Percentiles rank a stretch among this genome's conserved stretches.
Evolutionary conservation across 306 rosid species (phyloP).

Genomic region (Quercus berberidifolia): DNA sequence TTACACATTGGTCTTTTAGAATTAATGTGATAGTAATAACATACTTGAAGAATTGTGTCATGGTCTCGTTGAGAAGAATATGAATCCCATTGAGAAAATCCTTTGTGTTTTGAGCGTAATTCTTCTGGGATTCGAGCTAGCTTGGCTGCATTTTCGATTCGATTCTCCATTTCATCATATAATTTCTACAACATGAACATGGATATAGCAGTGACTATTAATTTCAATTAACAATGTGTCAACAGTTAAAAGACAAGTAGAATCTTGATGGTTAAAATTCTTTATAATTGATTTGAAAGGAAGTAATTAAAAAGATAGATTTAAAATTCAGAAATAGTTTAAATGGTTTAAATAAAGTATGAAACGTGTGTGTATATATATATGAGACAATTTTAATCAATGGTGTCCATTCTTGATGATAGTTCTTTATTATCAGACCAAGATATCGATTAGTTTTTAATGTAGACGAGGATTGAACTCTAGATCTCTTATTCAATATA

Average conservation of each 20-base stretch:
- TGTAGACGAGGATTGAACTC: fast-evolving
- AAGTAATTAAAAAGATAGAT: too few relatives aligned
- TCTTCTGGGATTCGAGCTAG: constrained; percentile 52
- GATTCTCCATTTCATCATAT: constrained; percentile 61
- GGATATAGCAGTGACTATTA: not conserved
- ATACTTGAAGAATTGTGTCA: constrained; percentile 65
- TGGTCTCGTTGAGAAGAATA: constrained; percentile 65
- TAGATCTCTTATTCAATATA: too few relatives aligned
- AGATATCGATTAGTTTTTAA: fast-evolving
- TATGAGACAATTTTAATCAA: too few relatives aligned
- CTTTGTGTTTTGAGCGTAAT: constrained; percentile 31
- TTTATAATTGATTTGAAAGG: too few relatives aligned
- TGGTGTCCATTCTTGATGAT: fast-evolving
- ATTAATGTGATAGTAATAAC: not conserved
- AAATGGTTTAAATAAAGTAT: too few relatives aligned
- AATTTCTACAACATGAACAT: constrained; percentile 38
- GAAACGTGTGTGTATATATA: too few relatives aligned
- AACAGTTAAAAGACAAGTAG: too few relatives aligned
- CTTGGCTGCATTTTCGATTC: constrained; percentile 40
- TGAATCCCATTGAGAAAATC: constrained; percentile 69
- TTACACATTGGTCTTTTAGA: not conserved
- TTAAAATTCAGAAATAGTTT: too few relatives aligned
- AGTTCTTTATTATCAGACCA: too few relatives aligned
- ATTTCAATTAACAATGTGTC: too few relatives aligned
- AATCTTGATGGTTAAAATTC: too few relatives aligned